Percentiles rank a stretch among this genome's conserved stretches.
Conservation (phyloP, 345 rosid genomes). For the Turritis glabra region DNA sequence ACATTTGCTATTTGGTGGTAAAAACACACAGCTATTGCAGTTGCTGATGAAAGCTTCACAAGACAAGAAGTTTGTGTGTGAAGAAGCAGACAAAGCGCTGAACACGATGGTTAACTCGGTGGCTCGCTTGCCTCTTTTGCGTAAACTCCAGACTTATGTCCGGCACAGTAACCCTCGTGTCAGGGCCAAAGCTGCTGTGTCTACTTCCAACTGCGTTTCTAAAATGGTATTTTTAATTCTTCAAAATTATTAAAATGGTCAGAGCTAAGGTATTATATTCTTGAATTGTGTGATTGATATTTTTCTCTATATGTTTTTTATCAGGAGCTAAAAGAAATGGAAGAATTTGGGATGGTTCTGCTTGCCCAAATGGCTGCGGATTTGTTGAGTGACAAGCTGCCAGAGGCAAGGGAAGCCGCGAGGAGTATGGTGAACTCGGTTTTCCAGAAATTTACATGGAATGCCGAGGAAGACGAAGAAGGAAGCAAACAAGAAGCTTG, state of each 20-base stretch:
- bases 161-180: conserved; percentile 65
- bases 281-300: not conserved
- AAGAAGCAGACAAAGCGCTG: conserved; percentile 79
- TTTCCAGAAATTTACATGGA: conserved; percentile 44
- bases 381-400: conserved; percentile 73
- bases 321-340: conserved; percentile 60
- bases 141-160: conserved; percentile 55
- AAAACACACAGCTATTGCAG: conserved; percentile 26
- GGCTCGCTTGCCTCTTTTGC: conserved; percentile 58
- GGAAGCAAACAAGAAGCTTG: conserved; percentile 64
- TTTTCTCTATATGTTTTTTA: not conserved
- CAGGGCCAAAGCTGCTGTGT: conserved; percentile 78
- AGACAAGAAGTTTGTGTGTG: conserved; percentile 89
- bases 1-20: not conserved
- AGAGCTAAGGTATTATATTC: not conserved
- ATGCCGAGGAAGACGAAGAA: conserved; percentile 56
- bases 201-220: conserved; percentile 58
- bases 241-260: not conserved
- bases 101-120: conserved; percentile 56
- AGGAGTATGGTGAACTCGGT: conserved; percentile 53
- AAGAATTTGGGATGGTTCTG: conserved; percentile 58
- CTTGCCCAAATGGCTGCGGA: conserved; percentile 61
- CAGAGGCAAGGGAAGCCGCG: conserved; percentile 93
- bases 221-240: conserved; percentile 50
- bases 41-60: conserved; percentile 86